These are phyloP conservation scores for Xerocomellus amylosporus DNA, from an alignment of 768 basidiomycete species.

Conservation along the genomic window DNA sequence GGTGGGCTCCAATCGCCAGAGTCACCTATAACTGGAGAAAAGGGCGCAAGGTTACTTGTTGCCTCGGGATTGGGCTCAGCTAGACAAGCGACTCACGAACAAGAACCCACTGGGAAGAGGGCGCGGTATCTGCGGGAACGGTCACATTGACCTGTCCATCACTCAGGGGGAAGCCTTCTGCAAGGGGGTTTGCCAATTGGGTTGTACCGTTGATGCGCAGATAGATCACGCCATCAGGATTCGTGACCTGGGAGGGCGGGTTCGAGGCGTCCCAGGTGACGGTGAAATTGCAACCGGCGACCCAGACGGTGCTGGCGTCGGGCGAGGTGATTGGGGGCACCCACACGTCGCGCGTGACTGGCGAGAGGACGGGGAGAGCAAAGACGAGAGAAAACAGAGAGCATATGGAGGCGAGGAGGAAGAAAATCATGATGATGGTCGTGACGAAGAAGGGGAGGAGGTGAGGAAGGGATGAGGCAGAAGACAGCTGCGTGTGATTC, in stretches of 20 bases:
- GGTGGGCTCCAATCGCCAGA: constrained; percentile 47
- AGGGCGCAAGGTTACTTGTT: not conserved
- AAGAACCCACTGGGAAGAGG: constrained; percentile 42
- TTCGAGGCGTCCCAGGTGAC: constrained; percentile 48
- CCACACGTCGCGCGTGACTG: constrained; percentile 45
- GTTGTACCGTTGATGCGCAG: constrained; percentile 38
- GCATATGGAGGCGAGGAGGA: constrained; percentile 10
- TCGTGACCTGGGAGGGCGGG: constrained; percentile 47
- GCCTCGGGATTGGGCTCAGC: not conserved
- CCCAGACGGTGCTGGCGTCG: constrained; percentile 37
- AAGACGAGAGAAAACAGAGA: constrained; percentile 28
- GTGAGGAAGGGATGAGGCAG: not conserved
- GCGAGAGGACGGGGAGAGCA: constrained; percentile 28
- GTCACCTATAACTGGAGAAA: constrained; percentile 47
- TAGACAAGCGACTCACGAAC: constrained; percentile 37
- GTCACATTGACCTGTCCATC: constrained; percentile 37
- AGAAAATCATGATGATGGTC: constrained; percentile 21
- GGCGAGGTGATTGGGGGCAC: constrained; percentile 44
- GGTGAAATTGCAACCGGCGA: constrained; percentile 35
- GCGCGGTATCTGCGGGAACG: constrained; percentile 36
- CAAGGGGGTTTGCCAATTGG: constrained; percentile 34
- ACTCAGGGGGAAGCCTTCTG: constrained; percentile 37
- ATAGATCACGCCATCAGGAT: constrained; percentile 40
- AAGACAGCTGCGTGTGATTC: not conserved
- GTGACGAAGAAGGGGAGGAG: constrained; percentile 8